Evolutionary conservation across 1,284 basidiomycete species (phyloP), one percentile per base, ranked within the genome.

Genomic region (Ustilago loliicola): DNA sequence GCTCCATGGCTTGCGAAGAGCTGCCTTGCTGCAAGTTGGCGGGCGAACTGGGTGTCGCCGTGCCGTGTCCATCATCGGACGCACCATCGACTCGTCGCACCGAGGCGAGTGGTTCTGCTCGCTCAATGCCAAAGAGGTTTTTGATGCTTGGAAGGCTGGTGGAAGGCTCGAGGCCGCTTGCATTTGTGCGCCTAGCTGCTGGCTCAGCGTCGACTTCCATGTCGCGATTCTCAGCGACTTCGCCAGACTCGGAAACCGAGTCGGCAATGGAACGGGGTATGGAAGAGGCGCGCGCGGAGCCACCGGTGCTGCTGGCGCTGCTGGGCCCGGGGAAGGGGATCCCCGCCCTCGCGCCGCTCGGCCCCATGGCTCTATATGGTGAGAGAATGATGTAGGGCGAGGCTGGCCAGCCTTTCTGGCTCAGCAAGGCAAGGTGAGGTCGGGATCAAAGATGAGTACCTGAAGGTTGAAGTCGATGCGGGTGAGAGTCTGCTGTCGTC

Each of bases 81-180:
- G 56, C n/a, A 6, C 42, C 63, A 34, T 77, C 66, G 23, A 36
- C 34, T 10, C 74, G 68, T 32, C 74, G 61, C 30, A 77, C 69
- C 1, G 65, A 68, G 15, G 74, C 65, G 4, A 77, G 56, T 3
- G 74, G 66, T 58, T 77, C 75, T 47, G 52, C 68, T 23, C 70
- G 55, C 48, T 72, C 75, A 23, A 77, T 59, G 23, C 75, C 75
- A 25, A 77, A 77, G 15, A 77, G 58, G 42, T 77, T 77, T 42
- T 77, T 72, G 62, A 77, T 77, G 52, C 75, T 77, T 13, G 75
- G 75, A 17, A 77, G 58, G 38, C 69, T 77, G 51, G 69, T 63
- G 25, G 62, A 61, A 38, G 73, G 51, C 45, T 72, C 73, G 7
- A 23, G 19, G 0, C 50, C 62, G 48, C 30, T 40, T n/a, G 54